Base-by-base conservation (phyloP, 1,139 yeast genomes). In the Pichia sp. region DNA sequence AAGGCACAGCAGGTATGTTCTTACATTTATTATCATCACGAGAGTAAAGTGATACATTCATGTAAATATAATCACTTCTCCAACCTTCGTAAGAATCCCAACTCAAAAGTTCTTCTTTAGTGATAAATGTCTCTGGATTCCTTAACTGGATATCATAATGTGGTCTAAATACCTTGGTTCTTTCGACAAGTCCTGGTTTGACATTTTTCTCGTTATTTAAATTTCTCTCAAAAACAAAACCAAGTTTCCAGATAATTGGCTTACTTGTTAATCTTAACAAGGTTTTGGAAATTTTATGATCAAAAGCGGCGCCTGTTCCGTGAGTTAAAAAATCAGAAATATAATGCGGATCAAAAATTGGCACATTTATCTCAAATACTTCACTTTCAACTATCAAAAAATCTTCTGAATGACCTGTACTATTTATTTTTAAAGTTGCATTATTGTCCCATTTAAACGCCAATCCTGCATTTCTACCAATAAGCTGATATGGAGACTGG, bases 41-140 rank as follows among this genome's bases (percentile, higher is more conserved):
- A 1, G 95, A 85, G 38, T 72, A 65, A 39, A 90, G 70, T 0
- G 85, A 72, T 33, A 90, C 71, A 0, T 95, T 84, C 74, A 92
- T 67, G 58, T 87, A 95, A 16, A 88, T 69, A 55, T 80, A 86
- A 45, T 85, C 80, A 52, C 94, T 81, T 60, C 97, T 69, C 67
- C 84, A 92, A 0, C 87, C 94, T 11, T 62, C 62, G 57, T 82
- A 92, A 0, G 96, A 85, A 61, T 92, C 97, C 59, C 83, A 81
- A 0, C 57, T 61, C 3, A 65, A 60, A 5, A 52, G 44, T 44
- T 74, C 72, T 33, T 51, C 51, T 3, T 49, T 49, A 36, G 27
- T 43, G 4, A 64, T 52, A 10, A 85, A 78, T 53, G 65, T 77
- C 4, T 74, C 68, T 0, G 96, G 96, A 57, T 85, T 81, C 47